Conservation (phyloP, 352 stramenopile genomes). For the Phytophthora macrochlamydospora region DNA sequence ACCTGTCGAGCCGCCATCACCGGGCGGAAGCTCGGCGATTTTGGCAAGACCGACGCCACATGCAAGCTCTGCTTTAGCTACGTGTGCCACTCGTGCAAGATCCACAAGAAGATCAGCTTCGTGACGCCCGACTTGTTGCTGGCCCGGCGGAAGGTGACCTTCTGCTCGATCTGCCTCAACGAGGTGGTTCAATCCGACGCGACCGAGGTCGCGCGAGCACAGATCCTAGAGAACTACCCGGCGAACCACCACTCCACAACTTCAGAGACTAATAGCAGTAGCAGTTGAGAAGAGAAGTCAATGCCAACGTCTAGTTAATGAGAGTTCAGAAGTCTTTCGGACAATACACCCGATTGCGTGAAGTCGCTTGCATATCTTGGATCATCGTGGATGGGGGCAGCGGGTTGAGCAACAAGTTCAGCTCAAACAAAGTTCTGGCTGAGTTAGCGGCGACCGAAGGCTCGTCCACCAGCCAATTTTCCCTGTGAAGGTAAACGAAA, state of each 20-base stretch:
- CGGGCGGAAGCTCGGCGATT: constrained; percentile 23
- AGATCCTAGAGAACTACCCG: constrained; percentile 30
- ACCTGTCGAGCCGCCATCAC: constrained; percentile 22
- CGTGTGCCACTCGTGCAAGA: constrained; percentile 40
- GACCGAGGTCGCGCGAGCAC: constrained; percentile 24
- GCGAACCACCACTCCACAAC: constrained; percentile 12
- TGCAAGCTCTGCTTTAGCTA: constrained; percentile 39
- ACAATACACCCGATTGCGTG: neutral
- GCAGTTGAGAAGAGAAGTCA: constrained; percentile 11
- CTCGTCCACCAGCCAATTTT: neutral
- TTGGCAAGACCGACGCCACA: constrained; percentile 31
- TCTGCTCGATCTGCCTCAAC: constrained; percentile 33
- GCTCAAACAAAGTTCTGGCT: no score
- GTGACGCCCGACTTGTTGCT: constrained; percentile 32
- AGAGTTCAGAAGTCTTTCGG: neutral
- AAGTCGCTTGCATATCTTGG: neutral
- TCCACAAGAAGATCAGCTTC: constrained; percentile 45
- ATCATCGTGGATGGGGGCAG: neutral
- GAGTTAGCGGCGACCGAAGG: neutral
- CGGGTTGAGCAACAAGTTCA: neutral
- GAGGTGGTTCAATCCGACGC: constrained; percentile 26
- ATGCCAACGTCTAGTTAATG: neutral
- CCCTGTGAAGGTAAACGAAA: neutral
- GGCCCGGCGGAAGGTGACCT: constrained; percentile 32
- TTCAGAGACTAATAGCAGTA: constrained; percentile 27